A percentile compares a stretch with the other conserved stretches of the same genome.
Evolutionary conservation across 208 protist genomes (phyloP).

Genomic region (Wallacemonas sp.): DNA sequence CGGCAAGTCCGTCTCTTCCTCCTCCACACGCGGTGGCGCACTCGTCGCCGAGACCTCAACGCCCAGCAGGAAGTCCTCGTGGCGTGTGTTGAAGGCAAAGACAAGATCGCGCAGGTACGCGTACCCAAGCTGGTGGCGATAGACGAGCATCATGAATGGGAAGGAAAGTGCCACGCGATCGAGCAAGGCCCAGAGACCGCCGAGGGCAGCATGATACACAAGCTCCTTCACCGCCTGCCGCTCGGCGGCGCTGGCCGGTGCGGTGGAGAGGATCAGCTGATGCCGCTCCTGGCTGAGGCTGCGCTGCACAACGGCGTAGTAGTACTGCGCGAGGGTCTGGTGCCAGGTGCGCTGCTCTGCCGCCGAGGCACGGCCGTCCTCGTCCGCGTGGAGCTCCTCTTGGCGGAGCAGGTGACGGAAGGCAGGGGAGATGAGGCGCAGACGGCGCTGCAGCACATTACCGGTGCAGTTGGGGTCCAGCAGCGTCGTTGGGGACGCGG

Average conservation of each 20-base stretch:
- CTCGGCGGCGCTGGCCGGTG: conserved; percentile 31
- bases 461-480: conserved; percentile 21
- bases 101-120: conserved; percentile 72
- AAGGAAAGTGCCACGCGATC: conserved; percentile 63
- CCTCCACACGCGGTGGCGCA: too few relatives aligned
- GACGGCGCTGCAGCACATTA: conserved; percentile 42
- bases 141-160: conserved; percentile 66
- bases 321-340: conserved; percentile 47
- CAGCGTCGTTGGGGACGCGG: conserved; percentile 1
- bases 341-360: conserved; percentile 68
- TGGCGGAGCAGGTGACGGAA: conserved; percentile 44
- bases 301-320: conserved; percentile 45
- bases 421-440: conserved; percentile 41
- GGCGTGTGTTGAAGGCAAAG: conserved; percentile 61
- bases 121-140: conserved; percentile 57
- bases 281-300: conserved; percentile 16
- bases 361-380: conserved; percentile 21
- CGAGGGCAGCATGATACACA: conserved; percentile 46
- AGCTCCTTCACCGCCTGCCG: conserved; percentile 77
- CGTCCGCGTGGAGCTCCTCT: conserved; percentile 24
- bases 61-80: conserved; percentile 54
- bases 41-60: conserved; percentile 32
- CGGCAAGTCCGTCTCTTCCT: background rate
- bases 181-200: conserved; percentile 41
- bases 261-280: background rate